These are phyloP conservation scores for Serendipita sp. DNA, from an alignment of 768 basidiomycete genomes.

Conservation along the genomic window DNA sequence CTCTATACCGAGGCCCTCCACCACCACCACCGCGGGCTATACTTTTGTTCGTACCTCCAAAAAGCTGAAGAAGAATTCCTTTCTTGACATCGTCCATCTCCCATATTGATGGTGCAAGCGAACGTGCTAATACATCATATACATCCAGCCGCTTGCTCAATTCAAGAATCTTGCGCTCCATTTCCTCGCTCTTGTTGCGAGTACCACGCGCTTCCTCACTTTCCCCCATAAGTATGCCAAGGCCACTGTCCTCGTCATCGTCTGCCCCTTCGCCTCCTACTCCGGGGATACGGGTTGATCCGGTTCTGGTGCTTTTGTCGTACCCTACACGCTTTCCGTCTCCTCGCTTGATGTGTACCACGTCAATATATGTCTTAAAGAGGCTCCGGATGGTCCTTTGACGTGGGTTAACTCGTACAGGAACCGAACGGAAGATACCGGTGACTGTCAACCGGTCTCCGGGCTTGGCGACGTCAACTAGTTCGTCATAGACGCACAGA, in stretches of 20 bases:
- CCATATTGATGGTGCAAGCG: conserved; percentile 90
- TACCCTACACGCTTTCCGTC: conserved; percentile 47
- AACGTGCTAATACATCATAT: conserved; percentile 70
- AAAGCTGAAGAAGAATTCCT: conserved; percentile 87
- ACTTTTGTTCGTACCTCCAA: conserved; percentile 96
- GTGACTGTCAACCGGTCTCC: conserved; percentile 84
- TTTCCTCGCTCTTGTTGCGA: conserved; percentile 34
- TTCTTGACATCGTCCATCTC: conserved; percentile 99
- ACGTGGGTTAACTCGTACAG: conserved; percentile 86
- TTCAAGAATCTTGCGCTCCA: conserved; percentile 61
- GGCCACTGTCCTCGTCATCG: conserved; percentile 39
- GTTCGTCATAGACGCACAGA: conserved; percentile 93
- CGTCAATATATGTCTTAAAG: conserved; percentile 95
- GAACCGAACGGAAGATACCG: conserved; percentile 88
- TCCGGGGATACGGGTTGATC: conserved; percentile 51
- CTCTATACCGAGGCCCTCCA: conserved; percentile 90
- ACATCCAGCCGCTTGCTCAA: conserved; percentile 63
- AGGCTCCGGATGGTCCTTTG: conserved; percentile 84
- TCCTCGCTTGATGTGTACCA: conserved; percentile 77
- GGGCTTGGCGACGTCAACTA: conserved; percentile 91
- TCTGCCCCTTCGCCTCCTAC: conserved; percentile 51
- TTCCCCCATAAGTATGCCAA: conserved; percentile 20
- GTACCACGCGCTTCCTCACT: conserved; percentile 26
- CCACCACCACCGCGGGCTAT: conserved; percentile 85
- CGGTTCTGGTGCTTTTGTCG: conserved; percentile 62